Evolutionary conservation across 352 stramenopile species (phyloP), one percentile per base, ranked within the genome.

Genomic region (Paralagenidium karlingii): DNA sequence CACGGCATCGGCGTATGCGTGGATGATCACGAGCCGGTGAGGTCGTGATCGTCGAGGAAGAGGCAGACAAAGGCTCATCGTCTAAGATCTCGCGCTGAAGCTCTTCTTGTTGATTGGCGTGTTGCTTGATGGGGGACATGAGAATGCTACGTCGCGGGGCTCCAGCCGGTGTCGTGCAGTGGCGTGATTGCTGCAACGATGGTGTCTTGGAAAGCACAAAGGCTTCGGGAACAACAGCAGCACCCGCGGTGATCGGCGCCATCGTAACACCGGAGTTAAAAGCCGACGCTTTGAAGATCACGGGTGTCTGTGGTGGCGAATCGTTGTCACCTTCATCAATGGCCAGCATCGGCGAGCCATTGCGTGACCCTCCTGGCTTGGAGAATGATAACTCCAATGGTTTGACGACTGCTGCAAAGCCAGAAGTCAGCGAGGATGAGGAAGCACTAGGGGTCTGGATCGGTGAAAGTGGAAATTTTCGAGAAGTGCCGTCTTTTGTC

Each of bases 61-160:
- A 43, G 7, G 43, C 29, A 31, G 34, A 47, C 21, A 51, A 51
- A 26, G 42, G 29, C 34, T 18, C 33, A 30, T 32, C 31, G 27
- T 51, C 45, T 18, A 38, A 12, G 25, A 34, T 39, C 10, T 22
- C 29, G 1, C 45, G 37, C n/a, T 56, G 42, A 31, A 45, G 37
- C 3, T 43, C 38, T 3, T 56, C 48, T 12, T 47, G 48, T 13
- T 16, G 25, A 13, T 41, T 27, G 20, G 19, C 15, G 19, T 5
- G 25, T n/a, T 8, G 51, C 20, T 60, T 62, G 20, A 49, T 28
- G 4, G 58, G 47, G 21, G 50, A 52, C 24, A 41, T 38, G 47
- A 38, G 24, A 10, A 46, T 28, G 8, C 36, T 37, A 8, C 1
- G 6, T 37, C 26, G 5, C 20, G 12, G 20, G n/a, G 8, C 19